Base-by-base conservation (phyloP, 192 early-diverging fungal species). In the Dissophora globulifera region DNA sequence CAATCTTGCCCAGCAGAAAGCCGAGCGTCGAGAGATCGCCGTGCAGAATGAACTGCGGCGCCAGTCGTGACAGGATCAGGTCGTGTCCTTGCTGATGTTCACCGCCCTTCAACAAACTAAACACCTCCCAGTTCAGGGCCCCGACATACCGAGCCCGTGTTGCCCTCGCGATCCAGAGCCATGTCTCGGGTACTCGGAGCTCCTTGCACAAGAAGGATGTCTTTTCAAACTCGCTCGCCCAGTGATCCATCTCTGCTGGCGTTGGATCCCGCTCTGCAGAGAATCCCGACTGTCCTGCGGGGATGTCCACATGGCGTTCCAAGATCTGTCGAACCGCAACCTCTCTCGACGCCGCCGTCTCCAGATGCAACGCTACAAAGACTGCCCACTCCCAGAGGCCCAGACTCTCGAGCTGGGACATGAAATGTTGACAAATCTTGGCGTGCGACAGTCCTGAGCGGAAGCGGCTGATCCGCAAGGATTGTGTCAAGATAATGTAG, bases 381-480 rank as follows among this genome's bases (percentile, higher is more conserved):
- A 90, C 75, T 3, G 93, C 88, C 95, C 94, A 96, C 33, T 93
- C 74, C 92, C 93, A 96, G 25, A 93, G 69, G 0, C 93, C 94
- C 30, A 93, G 43, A 0, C 53, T 47, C 81, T 95, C 93, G 15
- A 98, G 78, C 78, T 94, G 88, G 17, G 66, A 78, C 5, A 90
- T 84, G 54, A 95, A 87, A 23, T 85, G 69, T 0, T 83, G 53
- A 19, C 92, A 83, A 46, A 93, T 78, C 20, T 69, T 75, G 35
- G 92, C 87, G 52, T 82, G 52, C 62, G 29, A 72, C 19, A 31
- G 50, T 26, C 58, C 78, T 46, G 23, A 38, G 12, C 64, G 57
- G 42, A 71, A 66, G 2, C 49, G 23, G 11, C 51, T 50, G 2
- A 49, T 2, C 27, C 45, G 41, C 29, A 67, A 40, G 3, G 67